These are phyloP conservation scores for Ziziphus jujuba DNA, from an alignment of 306 rosid genomes.

Conservation along the genomic window DNA sequence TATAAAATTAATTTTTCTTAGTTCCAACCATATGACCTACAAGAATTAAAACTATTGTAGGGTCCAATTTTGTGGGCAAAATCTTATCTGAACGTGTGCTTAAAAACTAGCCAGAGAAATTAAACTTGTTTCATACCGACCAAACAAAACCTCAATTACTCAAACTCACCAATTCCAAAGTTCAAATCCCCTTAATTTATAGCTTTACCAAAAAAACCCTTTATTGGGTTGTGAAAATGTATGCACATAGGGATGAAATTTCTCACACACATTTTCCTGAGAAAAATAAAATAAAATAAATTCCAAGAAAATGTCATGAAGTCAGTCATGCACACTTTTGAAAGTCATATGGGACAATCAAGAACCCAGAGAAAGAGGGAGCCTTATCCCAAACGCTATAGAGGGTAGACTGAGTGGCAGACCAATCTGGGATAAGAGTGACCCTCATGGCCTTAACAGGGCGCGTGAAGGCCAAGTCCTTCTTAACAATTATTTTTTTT, in stretches of 20 bases:
- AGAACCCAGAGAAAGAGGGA: neutral
- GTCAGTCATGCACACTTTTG: slow-evolving; percentile 4
- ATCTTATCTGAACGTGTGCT: too few species aligned
- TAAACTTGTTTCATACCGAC: neutral
- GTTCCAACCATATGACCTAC: too few species aligned
- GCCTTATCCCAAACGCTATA: too few species aligned
- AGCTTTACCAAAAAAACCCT: neutral
- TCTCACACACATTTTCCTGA: neutral
- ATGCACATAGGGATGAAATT: slow-evolving; percentile 5
- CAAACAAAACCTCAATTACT: neutral
- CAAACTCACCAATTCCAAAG: neutral
- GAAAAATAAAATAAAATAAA: too few species aligned
- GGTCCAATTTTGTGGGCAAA: too few species aligned
- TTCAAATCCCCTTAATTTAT: too few species aligned
- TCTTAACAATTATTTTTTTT: too few species aligned
- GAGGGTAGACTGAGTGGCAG: too few species aligned
- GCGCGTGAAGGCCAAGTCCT: too few species aligned
- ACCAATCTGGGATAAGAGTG: slow-evolving; percentile 10
- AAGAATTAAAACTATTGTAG: too few species aligned
- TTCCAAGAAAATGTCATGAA: slow-evolving; percentile 15
- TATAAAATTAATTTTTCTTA: too few species aligned
- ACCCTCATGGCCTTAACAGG: too few species aligned
- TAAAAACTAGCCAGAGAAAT: neutral
- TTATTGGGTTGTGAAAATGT: neutral
- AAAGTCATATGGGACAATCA: slow-evolving; percentile 21